phyloP scores from a whole-genome alignment of 2,329 filamentous ascomycete species.

The Spiromastix sp. region DNA sequence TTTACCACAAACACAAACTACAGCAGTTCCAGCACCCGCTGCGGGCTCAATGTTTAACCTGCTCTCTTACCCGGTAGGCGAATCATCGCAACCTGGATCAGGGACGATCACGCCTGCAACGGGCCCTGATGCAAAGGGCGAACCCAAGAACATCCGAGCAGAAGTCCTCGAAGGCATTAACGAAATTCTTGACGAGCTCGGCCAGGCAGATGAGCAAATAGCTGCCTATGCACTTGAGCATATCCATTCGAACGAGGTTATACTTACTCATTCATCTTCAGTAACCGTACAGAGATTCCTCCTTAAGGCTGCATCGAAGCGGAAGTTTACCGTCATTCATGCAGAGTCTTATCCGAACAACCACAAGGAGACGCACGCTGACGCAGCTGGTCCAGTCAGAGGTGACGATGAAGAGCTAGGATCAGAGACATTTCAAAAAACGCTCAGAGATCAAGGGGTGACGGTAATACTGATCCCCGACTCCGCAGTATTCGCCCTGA shows the following conservation, averaged over 20 bases:
- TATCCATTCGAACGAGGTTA: constrained; percentile 85
- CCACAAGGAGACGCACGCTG: constrained; percentile 52
- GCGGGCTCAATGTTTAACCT: constrained; percentile 78
- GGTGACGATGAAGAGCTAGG: constrained; percentile 39
- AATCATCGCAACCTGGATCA: constrained; percentile 30
- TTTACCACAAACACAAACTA: background rate
- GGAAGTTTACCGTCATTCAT: constrained; percentile 84
- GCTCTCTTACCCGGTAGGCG: constrained; percentile 55
- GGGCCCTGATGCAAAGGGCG: constrained; percentile 20
- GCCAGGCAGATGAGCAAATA: constrained; percentile 87
- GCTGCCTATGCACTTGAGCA: constrained; percentile 79
- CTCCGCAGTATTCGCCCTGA: constrained; percentile 79
- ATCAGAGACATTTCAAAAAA: constrained; percentile 57
- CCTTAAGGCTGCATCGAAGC: constrained; percentile 73
- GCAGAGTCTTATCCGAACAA: constrained; percentile 64
- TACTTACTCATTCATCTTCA: constrained; percentile 80
- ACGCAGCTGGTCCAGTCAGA: constrained; percentile 45
- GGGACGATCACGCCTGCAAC: constrained; percentile 26
- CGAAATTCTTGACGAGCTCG: constrained; percentile 92
- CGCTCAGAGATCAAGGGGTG: constrained; percentile 66
- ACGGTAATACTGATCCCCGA: constrained; percentile 77
- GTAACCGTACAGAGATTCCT: constrained; percentile 83
- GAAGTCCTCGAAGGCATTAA: constrained; percentile 91
- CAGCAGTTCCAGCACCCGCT: constrained; percentile 33
- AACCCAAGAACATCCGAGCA: constrained; percentile 62